These are phyloP conservation scores for Limonium bicolor DNA, from an alignment of 148 eudicot species.

Conservation along the genomic window DNA sequence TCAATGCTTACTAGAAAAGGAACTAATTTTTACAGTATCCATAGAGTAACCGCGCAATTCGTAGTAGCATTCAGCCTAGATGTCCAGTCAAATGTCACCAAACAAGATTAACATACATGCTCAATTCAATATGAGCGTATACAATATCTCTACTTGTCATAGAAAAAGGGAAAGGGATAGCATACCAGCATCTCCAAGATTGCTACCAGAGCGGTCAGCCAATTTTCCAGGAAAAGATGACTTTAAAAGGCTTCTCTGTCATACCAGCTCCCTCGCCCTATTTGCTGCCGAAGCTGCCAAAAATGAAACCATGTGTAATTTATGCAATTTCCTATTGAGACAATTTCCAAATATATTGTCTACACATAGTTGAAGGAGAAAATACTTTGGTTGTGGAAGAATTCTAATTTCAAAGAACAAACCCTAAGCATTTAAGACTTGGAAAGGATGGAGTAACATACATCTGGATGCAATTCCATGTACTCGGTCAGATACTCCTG, in stretches of 20 bases:
- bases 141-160: no score
- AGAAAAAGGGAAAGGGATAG: not conserved
- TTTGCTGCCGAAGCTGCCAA: slow-evolving; percentile 97
- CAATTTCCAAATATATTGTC: no score
- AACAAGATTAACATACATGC: no score
- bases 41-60: no score
- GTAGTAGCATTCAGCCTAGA: no score
- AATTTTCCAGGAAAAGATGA: slow-evolving; percentile 99
- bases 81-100: no score
- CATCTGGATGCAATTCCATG: slow-evolving; percentile 96
- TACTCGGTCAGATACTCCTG: slow-evolving; percentile 86
- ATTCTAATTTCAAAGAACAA: slow-evolving; percentile 1
- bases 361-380: not conserved
- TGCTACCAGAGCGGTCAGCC: slow-evolving; percentile 89
- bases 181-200: slow-evolving; percentile 86
- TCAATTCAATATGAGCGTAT: no score
- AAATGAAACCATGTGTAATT: slow-evolving; percentile 3
- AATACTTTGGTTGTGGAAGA: no score
- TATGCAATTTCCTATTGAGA: no score
- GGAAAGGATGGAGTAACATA: slow-evolving; percentile 66
- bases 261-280: slow-evolving; percentile 86
- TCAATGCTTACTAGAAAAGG: no score
- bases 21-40: no score
- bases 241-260: slow-evolving; percentile 73
- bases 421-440: slow-evolving; percentile 90